Evolutionary conservation across 495 filamentous ascomycete genomes (phyloP).

Genomic region (Tricharina praecox): DNA sequence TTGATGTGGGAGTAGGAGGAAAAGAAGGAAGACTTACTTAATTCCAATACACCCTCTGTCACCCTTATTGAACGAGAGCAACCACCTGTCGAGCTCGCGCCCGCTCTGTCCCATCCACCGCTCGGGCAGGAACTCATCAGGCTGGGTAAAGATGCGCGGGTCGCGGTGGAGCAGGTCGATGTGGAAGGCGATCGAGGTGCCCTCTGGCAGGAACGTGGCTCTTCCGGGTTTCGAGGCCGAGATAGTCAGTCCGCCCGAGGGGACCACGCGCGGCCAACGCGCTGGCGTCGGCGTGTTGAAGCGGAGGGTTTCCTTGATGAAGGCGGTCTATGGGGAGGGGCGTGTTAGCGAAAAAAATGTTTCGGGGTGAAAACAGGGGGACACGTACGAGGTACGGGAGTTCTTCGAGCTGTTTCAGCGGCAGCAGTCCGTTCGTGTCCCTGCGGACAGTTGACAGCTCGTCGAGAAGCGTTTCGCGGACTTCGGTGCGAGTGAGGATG

Average conservation of each 20-base stretch:
- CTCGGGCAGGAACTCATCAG: background rate
- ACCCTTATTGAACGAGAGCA: conserved; percentile 34
- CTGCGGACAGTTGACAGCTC: background rate
- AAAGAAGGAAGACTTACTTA: conserved; percentile 28
- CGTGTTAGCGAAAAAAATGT: background rate
- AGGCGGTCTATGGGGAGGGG: too few relatives aligned
- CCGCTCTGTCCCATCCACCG: background rate
- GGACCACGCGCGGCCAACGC: conserved; percentile 8
- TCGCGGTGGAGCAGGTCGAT: background rate
- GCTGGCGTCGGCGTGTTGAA: conserved; percentile 2
- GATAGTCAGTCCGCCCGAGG: conserved; percentile 1
- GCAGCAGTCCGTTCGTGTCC: background rate
- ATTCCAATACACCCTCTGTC: conserved; percentile 34
- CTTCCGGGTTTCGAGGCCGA: conserved; percentile 3
- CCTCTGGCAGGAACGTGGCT: conserved; percentile 5
- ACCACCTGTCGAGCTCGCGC: conserved; percentile 4
- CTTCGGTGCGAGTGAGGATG: conserved; percentile 1
- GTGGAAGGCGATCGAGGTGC: conserved; percentile 1
- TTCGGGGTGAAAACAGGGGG: background rate
- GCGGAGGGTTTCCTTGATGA: background rate
- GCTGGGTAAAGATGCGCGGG: background rate
- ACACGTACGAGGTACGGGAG: background rate
- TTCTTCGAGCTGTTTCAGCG: background rate
- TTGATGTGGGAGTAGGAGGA: too few relatives aligned
- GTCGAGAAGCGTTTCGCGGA: background rate